Evolutionary conservation across 2,329 filamentous ascomycete species (phyloP), one percentile per base, ranked within the genome.

Genomic region (Seiridium cupressi): DNA sequence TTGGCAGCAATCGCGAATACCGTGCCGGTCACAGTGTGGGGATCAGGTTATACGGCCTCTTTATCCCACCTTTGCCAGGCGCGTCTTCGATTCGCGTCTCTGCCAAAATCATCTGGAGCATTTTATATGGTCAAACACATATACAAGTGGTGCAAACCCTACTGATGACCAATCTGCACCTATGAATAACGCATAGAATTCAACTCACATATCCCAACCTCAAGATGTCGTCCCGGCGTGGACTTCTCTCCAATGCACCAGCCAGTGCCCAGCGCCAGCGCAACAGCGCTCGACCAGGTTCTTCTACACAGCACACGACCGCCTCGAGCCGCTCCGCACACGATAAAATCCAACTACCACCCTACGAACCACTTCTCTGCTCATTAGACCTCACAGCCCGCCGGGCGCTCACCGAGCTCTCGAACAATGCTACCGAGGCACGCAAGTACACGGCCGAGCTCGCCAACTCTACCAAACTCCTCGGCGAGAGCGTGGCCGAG

Each of bases 321-420:
- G 18, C 18, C 18, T 26, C 18, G 18, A 26, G 18, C 18, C 18
- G 18, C 18, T 26, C 18, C 18, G 18, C 18, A 13, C 26, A 60
- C 36, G 62, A 44, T 3, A 58, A 69, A 4, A 63, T 72, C 31
- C 68, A 74, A 11, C 70, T 84, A n/a, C 82, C 83, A 2, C 72
- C 74, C 1, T 85, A 86, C 71, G 75, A 86, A 60, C 73, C 79
- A 3, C 82, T 79, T 6, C 68, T 73, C 8, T 80, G 75, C 60
- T 76, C 80, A 5, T 77, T 85, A 62, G 74, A 76, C 59, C 70
- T 75, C 10, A 59, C 61, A 5, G 74, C 74, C 7, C 73, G 75
- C 57, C 73, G 72, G 26, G 72, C 73, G 3, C 73, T 85, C 3
- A 67, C 72, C 57, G 75, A 80, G 34, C 70, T 86, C 4, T 73